Evolutionary conservation across 192 early-diverging fungal genomes (phyloP), one percentile per base, ranked within the genome.

Genomic region (Mortierella alpina): DNA sequence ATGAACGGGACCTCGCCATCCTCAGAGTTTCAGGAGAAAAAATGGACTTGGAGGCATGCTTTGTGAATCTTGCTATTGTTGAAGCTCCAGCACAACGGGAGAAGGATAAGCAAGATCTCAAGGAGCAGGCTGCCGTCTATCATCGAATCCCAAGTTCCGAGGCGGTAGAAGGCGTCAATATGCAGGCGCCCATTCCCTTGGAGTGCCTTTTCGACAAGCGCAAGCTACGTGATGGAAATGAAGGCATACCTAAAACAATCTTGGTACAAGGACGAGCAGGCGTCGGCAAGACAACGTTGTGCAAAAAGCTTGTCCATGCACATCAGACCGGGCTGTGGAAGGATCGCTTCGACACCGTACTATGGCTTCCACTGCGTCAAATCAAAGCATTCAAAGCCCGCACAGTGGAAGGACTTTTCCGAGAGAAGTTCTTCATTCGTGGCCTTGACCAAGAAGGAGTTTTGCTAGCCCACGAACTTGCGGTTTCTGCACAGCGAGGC

Each of bases 181-280:
- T 40, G 15, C 12, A 54, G 40, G 40, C 50, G 41, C 15, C 39
- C 17, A 66, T 66, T 6, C 52, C 17, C 0, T 42, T 66, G 52
- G 53, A 66, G 39, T 17, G 8, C n/a, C 64, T 66, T 20, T 66
- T 66, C 17, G 40, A 66, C 39, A 52, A 52, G 40, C 64, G 52
- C 14, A 52, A 66, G 50, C 40, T 66, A 42, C 64, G 51, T n/a
- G n/a, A 66, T 44, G 64, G 64, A 9, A 54, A 20, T 39, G 52
- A 52, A 46, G 31, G 9, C 17, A 17, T 42, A 0, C 64, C 64
- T 20, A 41, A 54, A 66, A 31, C 40, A 52, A 66, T 66, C 11
- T 55, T 66, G 64, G 52, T 66, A 23, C 50, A 66, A 20, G 64
- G 64, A 53, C 39, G 64, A 53, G 64, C 64, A 66, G 64, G 64